These are phyloP conservation scores for Cutaneotrichosporon mucoides DNA, from an alignment of 1,284 basidiomycete genomes.

Conservation along the genomic window DNA sequence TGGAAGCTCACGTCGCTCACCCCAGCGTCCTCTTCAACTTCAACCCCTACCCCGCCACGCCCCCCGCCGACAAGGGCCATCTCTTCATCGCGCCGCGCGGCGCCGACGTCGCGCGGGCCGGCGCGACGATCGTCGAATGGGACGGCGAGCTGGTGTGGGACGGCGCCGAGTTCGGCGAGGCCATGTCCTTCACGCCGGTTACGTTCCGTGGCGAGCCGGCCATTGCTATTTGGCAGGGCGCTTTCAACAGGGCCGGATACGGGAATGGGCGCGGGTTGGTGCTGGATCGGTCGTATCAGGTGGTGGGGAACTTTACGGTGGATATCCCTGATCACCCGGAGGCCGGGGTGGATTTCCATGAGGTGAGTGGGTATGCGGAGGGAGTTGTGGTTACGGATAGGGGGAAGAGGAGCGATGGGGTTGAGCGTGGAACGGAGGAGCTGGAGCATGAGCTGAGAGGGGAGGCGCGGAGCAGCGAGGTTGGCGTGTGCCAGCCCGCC, in stretches of 20 bases:
- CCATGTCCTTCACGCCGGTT: slow-evolving; percentile 26
- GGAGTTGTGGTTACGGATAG: too few species aligned
- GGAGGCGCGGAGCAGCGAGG: too few species aligned
- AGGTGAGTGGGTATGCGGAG: too few species aligned
- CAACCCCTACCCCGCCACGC: slow-evolving; percentile 15
- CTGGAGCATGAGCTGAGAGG: too few species aligned
- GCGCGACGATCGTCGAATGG: slow-evolving; percentile 27
- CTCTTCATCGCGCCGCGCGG: slow-evolving; percentile 36
- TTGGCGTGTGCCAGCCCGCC: too few species aligned
- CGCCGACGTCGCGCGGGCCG: slow-evolving; percentile 15
- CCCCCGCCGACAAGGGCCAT: slow-evolving; percentile 8
- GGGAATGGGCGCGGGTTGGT: slow-evolving; percentile 26
- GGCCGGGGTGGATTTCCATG: slow-evolving; percentile 27
- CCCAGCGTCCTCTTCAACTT: slow-evolving; percentile 23
- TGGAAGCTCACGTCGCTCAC: too few species aligned
- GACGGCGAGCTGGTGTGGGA: slow-evolving; percentile 35
- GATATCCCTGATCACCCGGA: slow-evolving; percentile 5
- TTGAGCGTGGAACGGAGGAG: too few species aligned
- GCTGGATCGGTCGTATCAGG: slow-evolving; percentile 29
- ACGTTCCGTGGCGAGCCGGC: slow-evolving; percentile 26
- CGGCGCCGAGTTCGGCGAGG: slow-evolving; percentile 27
- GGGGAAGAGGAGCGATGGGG: too few species aligned
- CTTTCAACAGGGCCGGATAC: slow-evolving; percentile 26
- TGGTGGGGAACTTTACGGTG: slow-evolving; percentile 22
- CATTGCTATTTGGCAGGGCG: slow-evolving; percentile 32